Evolutionary conservation across 768 basidiomycete genomes (phyloP), one percentile per base, ranked within the genome.

Genomic region (Tricholoma terreum): DNA sequence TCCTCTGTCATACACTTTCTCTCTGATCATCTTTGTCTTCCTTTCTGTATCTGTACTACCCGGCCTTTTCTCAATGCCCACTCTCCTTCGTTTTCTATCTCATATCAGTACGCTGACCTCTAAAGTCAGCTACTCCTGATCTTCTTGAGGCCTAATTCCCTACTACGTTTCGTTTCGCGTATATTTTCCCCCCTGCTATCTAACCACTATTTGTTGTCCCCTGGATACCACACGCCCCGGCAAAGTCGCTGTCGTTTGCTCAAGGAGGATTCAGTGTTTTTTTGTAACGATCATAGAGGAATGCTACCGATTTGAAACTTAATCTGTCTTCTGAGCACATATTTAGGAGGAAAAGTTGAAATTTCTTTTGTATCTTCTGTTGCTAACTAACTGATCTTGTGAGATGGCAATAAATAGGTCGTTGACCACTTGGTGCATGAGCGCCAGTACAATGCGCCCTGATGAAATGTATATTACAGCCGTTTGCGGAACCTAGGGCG

Each of bases 201-300:
- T 74, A 70, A 65, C 69, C 71, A 70, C 71, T 71, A 67, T 66
- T 62, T 65, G 63, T 67, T 66, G 60, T 66, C 64, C 58, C 58
- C 55, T 62, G 56, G 65, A 67, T 63, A 67, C 57, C 62, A 62
- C 65, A 65, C 66, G 67, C 67, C 68, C 63, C 67, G 69, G 72
- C 70, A 66, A 65, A 68, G 69, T 61, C 64, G 60, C 63, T 65
- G 66, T 63, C 63, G 65, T 66, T 59, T 68, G 66, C 60, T 64
- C 55, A 62, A 69, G 67, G 71, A 75, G 72, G 73, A 67, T 66
- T 68, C 59, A 57, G 58, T 65, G 63, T 70, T 65, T 60, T 64
- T 67, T 69, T 76, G 73, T 78, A 77, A 71, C 69, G 72, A 67
- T 65, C 73, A 70, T 75, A 76, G 72, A 76, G 69, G 69, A 74